Base-by-base conservation (phyloP, 805 yeast genomes). In the Blastobotrys peoriensis region DNA sequence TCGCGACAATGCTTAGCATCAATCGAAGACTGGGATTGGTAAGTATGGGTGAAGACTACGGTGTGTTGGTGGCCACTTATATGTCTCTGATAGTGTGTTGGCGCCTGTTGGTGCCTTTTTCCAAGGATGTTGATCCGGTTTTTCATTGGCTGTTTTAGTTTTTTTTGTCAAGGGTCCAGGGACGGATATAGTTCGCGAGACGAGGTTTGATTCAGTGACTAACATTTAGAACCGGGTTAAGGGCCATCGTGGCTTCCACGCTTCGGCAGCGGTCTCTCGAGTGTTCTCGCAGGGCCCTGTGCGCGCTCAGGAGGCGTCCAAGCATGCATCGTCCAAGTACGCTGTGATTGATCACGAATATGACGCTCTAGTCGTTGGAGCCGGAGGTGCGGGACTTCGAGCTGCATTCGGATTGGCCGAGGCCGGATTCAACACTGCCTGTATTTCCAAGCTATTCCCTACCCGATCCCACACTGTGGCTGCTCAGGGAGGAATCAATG, bases 401-500 rank as follows among this genome's bases (percentile, higher is more conserved):
- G 98, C 98, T 35, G 98, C 98, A 33, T 93, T 91, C 58, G 98
- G 98, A 53, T 76, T 91, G 47, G 96, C 97, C 47, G 89, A 87
- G 63, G 95, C 95, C 44, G 98, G 98, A 36, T 91, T 75, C 74
- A 91, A 93, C 68, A 91, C 96, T 38, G 98, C 98, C 30, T 93
- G 98, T 79, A 79, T 91, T 58, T 83, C 97, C 55, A 91, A 91
- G 71, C 78, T 91, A 60, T 91, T 91, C 76, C 98, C 98, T 45
- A 91, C 98, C 23, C 84, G 98, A 71, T 89, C 97, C 16, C 98
- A 91, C 66, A 91, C 98, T 17, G 98, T 91, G 41, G 98, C 98
- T 46, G 98, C 98, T 41, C 98, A 91, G 71, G 98, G 98, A 71
- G 98, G 98, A 73, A 93, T 91, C 70, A 91, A 91, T 62, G 98